Percentiles rank a stretch among this genome's conserved stretches.
Evolutionary conservation across 805 yeast species (phyloP).

Genomic region (Saturnispora mendoncae): DNA sequence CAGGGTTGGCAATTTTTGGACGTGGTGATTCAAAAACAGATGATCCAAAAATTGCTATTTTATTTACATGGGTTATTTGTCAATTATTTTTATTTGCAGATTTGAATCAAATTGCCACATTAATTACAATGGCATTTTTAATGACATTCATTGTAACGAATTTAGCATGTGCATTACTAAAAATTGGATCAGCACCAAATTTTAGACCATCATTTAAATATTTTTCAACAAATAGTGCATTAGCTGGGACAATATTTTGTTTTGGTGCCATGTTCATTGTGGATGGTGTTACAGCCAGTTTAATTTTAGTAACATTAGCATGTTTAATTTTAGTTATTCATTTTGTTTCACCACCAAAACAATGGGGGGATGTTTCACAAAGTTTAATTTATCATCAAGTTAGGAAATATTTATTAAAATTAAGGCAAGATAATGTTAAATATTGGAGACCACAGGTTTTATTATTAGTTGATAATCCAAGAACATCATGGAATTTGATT

Average conservation of each 20-base stretch:
- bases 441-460: conserved; percentile 97
- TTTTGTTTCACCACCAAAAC: conserved; percentile 86
- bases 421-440: conserved; percentile 88
- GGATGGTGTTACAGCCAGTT: conserved; percentile 81
- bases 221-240: conserved; percentile 76
- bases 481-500: conserved; percentile 86
- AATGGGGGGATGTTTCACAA: conserved; percentile 98
- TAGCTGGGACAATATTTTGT: conserved; percentile 61
- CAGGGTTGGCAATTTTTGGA: conserved; percentile 60
- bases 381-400: conserved; percentile 93
- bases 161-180: conserved; percentile 82
- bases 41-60: conserved; percentile 58
- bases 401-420: conserved; percentile 73
- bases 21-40: conserved; percentile 33
- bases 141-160: conserved; percentile 95
- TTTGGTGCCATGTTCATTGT: conserved; percentile 87
- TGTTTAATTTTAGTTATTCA: conserved; percentile 73
- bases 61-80: conserved; percentile 72
- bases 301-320: conserved; percentile 57
- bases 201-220: conserved; percentile 92
- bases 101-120: conserved; percentile 87
- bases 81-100: conserved; percentile 84
- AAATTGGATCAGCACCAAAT: conserved; percentile 93
- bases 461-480: conserved; percentile 80
- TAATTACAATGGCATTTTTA: conserved; percentile 93